A percentile compares a stretch with the other conserved stretches of the same genome.
Conservation (phyloP, 1,284 basidiomycete genomes). For the Rhodotorula sp. region DNA sequence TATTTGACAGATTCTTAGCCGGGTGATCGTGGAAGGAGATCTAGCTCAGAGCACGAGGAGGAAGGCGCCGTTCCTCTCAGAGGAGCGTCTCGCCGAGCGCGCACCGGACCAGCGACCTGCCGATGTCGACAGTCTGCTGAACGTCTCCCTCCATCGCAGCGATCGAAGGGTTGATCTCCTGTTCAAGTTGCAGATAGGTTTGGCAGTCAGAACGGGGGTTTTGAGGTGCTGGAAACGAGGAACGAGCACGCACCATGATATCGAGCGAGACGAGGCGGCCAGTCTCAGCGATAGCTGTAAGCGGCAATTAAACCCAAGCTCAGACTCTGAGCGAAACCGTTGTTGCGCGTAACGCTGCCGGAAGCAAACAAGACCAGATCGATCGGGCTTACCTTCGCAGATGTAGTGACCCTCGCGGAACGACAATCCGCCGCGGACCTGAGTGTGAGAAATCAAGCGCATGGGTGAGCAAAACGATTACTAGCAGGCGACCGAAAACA, state of each 20-base stretch:
- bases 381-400: slow-evolving; percentile 60
- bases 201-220: not conserved
- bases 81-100: slow-evolving; percentile 71
- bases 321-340: too few species aligned
- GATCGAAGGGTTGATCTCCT: slow-evolving; percentile 96
- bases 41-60: not conserved
- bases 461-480: slow-evolving; percentile 36
- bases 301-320: too few species aligned
- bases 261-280: slow-evolving; percentile 87
- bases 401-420: slow-evolving; percentile 98
- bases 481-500: slow-evolving; percentile 42
- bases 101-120: slow-evolving; percentile 84
- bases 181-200: slow-evolving; percentile 36
- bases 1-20: too few species aligned
- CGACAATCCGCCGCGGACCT: slow-evolving; percentile 82
- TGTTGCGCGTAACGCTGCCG: too few species aligned
- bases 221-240: too few species aligned
- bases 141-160: slow-evolving; percentile 64
- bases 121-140: slow-evolving; percentile 85
- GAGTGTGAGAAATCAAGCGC: not conserved
- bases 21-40: too few species aligned
- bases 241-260: slow-evolving; percentile 64
- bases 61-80: slow-evolving; percentile 1
- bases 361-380: too few species aligned
- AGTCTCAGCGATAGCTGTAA: slow-evolving; percentile 76